phyloP scores from a whole-genome alignment of 2,329 filamentous ascomycete species.

The Reticulascus tulasneorum region DNA sequence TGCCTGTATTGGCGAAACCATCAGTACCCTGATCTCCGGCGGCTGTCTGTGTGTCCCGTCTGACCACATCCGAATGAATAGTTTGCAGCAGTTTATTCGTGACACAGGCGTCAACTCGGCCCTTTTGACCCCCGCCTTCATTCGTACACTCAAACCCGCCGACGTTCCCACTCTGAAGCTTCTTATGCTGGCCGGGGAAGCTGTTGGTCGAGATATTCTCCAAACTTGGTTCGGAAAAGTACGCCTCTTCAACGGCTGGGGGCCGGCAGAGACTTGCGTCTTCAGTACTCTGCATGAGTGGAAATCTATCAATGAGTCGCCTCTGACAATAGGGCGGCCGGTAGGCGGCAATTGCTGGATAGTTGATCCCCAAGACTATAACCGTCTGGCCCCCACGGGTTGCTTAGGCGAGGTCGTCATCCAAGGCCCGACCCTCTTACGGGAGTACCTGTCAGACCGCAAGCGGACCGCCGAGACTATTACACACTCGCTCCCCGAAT shows the following conservation, averaged over 20 bases:
- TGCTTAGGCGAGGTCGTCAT: constrained; percentile 12
- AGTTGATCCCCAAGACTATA: constrained; percentile 6
- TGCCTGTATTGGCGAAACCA: constrained; percentile 45
- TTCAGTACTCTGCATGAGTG: constrained; percentile 1
- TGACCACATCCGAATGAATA: constrained; percentile 41
- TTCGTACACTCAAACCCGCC: constrained; percentile 35
- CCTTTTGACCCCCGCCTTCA: constrained; percentile 55
- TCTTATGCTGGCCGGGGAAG: constrained; percentile 39
- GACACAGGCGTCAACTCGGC: constrained; percentile 41
- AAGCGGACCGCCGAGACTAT: not conserved
- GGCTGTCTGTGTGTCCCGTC: constrained; percentile 57
- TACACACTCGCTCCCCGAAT: not conserved
- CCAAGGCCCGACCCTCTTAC: constrained; percentile 11
- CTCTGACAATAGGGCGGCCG: constrained; percentile 3
- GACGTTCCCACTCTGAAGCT: constrained; percentile 32
- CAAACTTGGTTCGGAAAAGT: constrained; percentile 35
- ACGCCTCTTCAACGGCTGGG: constrained; percentile 1
- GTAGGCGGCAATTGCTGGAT: constrained; percentile 4
- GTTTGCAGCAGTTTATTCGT: constrained; percentile 32
- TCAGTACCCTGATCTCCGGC: constrained; percentile 48
- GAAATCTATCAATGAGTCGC: not conserved
- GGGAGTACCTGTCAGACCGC: constrained; percentile 4
- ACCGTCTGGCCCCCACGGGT: constrained; percentile 6
- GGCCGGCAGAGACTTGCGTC: constrained; percentile 5
- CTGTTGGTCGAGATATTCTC: constrained; percentile 39